A percentile compares a stretch with the other conserved stretches of the same genome.
Conservation (phyloP, 2,329 filamentous ascomycete genomes). For the Didymella lethalis region DNA sequence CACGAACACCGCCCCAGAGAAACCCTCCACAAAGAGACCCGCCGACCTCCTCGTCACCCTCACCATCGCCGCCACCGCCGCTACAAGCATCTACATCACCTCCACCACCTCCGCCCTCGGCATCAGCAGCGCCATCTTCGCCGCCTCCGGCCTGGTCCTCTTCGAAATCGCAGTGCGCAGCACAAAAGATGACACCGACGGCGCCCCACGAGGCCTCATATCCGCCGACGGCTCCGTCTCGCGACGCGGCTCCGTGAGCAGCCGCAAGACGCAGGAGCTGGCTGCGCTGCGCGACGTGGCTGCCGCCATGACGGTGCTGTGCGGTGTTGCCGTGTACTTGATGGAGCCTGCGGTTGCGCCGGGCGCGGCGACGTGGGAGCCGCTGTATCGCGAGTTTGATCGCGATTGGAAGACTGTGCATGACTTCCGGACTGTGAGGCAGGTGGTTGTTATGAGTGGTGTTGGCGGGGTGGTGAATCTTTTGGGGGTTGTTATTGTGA, state of each 20-base stretch:
- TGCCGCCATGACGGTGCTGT: slow-evolving; percentile 33
- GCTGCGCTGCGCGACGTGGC: slow-evolving; percentile 44
- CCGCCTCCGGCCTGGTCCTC: slow-evolving; percentile 52
- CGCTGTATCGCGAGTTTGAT: slow-evolving; percentile 32
- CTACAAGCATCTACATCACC: slow-evolving; percentile 46
- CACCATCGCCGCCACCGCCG: slow-evolving; percentile 48
- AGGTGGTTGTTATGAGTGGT: slow-evolving; percentile 39
- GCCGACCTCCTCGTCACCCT: slow-evolving; percentile 44
- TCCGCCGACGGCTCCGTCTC: slow-evolving; percentile 47
- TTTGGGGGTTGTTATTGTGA: slow-evolving; percentile 44
- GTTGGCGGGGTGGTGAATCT: slow-evolving; percentile 38
- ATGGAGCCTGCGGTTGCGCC: slow-evolving; percentile 41
- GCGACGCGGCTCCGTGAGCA: slow-evolving; percentile 38
- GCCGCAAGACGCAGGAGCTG: slow-evolving; percentile 35
- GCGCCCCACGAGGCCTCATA: slow-evolving; percentile 41
- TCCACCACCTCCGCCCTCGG: slow-evolving; percentile 51
- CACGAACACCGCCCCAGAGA: slow-evolving; percentile 26
- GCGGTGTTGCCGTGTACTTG: slow-evolving; percentile 38
- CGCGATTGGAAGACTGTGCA: slow-evolving; percentile 42
- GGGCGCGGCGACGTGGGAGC: slow-evolving; percentile 40
- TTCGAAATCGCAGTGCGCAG: slow-evolving; percentile 48
- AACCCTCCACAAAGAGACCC: slow-evolving; percentile 32
- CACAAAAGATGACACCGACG: slow-evolving; percentile 34
- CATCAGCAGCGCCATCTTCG: slow-evolving; percentile 53
- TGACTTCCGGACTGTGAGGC: slow-evolving; percentile 36